These are phyloP conservation scores for Helichrysum umbraculigerum DNA, from an alignment of 129 eudicot species.

Conservation along the genomic window DNA sequence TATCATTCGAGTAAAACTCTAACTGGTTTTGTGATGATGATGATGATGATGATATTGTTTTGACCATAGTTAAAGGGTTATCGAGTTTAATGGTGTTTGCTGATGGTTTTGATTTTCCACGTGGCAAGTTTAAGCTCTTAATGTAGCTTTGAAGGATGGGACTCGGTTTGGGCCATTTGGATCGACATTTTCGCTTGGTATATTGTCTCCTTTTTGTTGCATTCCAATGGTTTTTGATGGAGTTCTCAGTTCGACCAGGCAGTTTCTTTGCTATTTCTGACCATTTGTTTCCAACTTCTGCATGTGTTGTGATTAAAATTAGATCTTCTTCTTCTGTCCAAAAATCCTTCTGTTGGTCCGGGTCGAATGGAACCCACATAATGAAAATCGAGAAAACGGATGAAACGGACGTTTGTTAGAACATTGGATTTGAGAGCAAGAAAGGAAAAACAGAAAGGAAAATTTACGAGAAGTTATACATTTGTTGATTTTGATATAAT, in stretches of 20 bases:
- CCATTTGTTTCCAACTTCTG: slow-evolving; percentile 69
- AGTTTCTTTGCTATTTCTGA: slow-evolving; percentile 68
- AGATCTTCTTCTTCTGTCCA: slow-evolving; percentile 76
- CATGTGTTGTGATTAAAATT: slow-evolving; percentile 52
- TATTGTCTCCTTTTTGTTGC: slow-evolving; percentile 65
- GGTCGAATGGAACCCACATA: neutral
- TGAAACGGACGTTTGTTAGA: neutral
- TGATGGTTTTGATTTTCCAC: slow-evolving; percentile 18
- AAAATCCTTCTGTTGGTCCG: slow-evolving; percentile 34
- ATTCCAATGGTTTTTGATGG: slow-evolving; percentile 79
- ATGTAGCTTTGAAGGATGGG: slow-evolving; percentile 66
- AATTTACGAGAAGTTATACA: no score
- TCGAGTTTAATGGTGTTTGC: slow-evolving; percentile 4
- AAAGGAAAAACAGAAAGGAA: neutral
- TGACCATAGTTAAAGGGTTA: neutral
- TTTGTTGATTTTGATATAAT: no score
- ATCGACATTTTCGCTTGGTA: slow-evolving; percentile 52
- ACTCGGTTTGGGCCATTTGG: slow-evolving; percentile 70
- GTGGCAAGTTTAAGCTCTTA: slow-evolving; percentile 46
- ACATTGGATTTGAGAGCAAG: neutral
- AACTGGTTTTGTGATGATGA: neutral
- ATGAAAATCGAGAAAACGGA: neutral
- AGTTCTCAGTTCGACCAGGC: slow-evolving; percentile 67
- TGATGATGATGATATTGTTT: neutral
- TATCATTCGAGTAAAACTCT: slow-evolving; percentile 30